These are phyloP conservation scores for Malus fusca DNA, from an alignment of 306 rosid genomes.

Conservation along the genomic window DNA sequence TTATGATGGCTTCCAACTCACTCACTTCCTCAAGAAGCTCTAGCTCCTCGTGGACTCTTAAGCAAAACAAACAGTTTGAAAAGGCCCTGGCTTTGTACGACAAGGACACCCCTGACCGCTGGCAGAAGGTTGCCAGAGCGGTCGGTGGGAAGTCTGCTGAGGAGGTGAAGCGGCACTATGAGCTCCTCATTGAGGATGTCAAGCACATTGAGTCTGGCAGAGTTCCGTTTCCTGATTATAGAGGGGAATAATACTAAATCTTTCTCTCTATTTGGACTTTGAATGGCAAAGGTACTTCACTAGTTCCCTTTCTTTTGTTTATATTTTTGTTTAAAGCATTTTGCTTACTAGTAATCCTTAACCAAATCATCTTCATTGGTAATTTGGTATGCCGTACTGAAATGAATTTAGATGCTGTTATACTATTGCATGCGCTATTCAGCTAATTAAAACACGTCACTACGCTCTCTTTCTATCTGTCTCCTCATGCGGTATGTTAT, in stretches of 20 bases:
- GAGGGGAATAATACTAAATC: conserved; percentile 11
- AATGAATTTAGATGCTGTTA: neutral
- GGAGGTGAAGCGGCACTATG: conserved; percentile 70
- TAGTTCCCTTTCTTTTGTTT: neutral
- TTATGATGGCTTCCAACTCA: conserved; percentile 46
- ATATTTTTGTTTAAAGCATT: neutral
- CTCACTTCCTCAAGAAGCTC: conserved; percentile 20
- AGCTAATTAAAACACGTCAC: no score
- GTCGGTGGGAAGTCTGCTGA: conserved; percentile 67
- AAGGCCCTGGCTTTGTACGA: conserved; percentile 63
- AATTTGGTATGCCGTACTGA: neutral
- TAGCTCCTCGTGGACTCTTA: conserved; percentile 54
- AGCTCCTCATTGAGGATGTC: conserved; percentile 62
- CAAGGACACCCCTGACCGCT: conserved; percentile 67
- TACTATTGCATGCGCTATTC: no score
- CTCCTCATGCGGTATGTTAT: no score
- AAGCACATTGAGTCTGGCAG: conserved; percentile 55
- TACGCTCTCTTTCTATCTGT: no score
- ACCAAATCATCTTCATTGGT: neutral
- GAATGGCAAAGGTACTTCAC: conserved; percentile 11
- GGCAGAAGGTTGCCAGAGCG: conserved; percentile 64
- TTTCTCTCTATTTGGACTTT: neutral
- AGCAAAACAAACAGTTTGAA: conserved; percentile 66
- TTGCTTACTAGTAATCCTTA: neutral
- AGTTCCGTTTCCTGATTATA: conserved; percentile 58